These are phyloP conservation scores for Quercus phellos DNA, from an alignment of 331 rosid species.

Conservation along the genomic window DNA sequence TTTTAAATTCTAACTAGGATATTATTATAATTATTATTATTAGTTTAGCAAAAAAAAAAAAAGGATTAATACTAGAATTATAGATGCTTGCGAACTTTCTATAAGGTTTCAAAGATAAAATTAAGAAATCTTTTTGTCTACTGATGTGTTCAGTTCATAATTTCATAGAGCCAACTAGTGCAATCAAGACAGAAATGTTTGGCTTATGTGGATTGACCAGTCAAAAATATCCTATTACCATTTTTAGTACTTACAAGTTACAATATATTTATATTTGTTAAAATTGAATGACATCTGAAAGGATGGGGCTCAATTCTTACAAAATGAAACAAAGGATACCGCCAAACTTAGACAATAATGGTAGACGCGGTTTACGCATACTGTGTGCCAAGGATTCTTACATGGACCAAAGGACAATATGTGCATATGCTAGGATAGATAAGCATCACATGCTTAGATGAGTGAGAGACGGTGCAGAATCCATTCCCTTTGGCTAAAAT, in stretches of 20 bases:
- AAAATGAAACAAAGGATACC: neutral
- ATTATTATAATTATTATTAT: too few relatives aligned
- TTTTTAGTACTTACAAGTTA: too few relatives aligned
- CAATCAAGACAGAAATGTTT: neutral
- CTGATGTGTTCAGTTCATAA: neutral
- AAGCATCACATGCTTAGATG: neutral
- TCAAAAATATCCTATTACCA: neutral
- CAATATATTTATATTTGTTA: neutral
- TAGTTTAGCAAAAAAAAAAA: too few relatives aligned
- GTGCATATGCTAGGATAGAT: neutral
- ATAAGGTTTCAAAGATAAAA: neutral
- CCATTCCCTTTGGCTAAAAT: neutral
- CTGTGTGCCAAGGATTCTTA: neutral
- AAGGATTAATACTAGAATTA: neutral
- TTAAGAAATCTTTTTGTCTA: neutral
- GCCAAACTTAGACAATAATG: neutral
- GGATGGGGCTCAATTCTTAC: neutral
- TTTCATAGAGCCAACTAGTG: neutral
- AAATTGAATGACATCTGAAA: neutral
- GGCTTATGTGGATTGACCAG: neutral
- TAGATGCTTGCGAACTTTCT: neutral
- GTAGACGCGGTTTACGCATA: neutral
- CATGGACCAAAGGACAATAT: neutral
- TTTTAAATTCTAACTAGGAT: neutral
- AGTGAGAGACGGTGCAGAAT: neutral